phyloP scores from a whole-genome alignment of 2,329 filamentous ascomycete species.

The Beauveria sp. region DNA sequence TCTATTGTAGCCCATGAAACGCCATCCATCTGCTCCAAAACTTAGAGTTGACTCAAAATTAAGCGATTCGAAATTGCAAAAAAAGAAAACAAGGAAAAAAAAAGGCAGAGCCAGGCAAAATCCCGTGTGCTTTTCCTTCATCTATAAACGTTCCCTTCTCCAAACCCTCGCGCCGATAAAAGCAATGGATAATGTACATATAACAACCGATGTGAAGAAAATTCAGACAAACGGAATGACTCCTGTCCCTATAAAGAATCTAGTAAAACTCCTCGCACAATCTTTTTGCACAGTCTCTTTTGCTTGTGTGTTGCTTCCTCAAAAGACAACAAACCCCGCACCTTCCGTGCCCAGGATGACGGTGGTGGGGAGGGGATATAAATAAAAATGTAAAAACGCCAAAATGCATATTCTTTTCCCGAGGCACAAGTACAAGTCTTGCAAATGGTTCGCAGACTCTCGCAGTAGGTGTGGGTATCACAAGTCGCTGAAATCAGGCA shows the following conservation, averaged over 20 bases:
- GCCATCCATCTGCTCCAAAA: too few species aligned
- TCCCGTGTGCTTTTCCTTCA: not conserved
- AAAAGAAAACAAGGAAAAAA: not conserved
- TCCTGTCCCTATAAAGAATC: not conserved
- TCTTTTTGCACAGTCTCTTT: not conserved
- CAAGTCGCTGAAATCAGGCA: conserved; percentile 11
- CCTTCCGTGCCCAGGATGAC: not conserved
- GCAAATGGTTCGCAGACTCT: not conserved
- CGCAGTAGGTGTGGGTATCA: not conserved
- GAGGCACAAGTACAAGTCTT: not conserved
- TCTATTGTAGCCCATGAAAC: too few species aligned
- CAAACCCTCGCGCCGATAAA: not conserved
- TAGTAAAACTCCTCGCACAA: not conserved
- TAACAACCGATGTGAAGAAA: not conserved
- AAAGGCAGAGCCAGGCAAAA: not conserved
- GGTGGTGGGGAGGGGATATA: conserved; percentile 6
- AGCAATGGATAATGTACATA: not conserved
- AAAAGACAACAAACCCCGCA: not conserved
- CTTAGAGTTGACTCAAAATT: too few species aligned
- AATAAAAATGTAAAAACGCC: conserved; percentile 6
- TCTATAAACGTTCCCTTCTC: not conserved
- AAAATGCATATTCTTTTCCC: not conserved
- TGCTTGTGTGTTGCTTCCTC: not conserved
- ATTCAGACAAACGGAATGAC: not conserved
- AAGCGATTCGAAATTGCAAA: too few species aligned